Evolutionary conservation across 176 grass and related monocot genomes (phyloP).

Genomic region (Leersia perrieri): DNA sequence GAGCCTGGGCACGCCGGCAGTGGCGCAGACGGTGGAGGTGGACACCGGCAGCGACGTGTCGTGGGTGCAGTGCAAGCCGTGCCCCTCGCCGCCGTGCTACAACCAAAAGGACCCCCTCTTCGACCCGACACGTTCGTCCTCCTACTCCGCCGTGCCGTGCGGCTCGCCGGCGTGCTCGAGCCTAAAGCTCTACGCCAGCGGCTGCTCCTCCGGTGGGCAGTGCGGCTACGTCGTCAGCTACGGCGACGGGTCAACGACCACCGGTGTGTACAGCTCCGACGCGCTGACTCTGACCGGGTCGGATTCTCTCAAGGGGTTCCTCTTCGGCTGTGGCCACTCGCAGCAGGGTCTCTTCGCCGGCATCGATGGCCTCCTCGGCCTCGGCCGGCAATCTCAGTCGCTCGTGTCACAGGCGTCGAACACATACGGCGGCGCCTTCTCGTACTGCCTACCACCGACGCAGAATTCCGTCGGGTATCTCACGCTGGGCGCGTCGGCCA

Average conservation of each 20-base stretch:
- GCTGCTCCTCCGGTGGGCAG: conserved; percentile 43
- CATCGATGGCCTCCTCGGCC: conserved; percentile 67
- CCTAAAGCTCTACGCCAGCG: conserved; percentile 27
- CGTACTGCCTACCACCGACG: conserved; percentile 80
- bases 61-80: conserved; percentile 83
- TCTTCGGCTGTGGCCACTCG: conserved; percentile 68
- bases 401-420: conserved; percentile 54
- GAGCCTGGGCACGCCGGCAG: conserved; percentile 65
- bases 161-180: conserved; percentile 41
- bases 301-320: conserved; percentile 31
- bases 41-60: conserved; percentile 92
- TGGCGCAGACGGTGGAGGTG: conserved; percentile 55
- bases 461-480: conserved; percentile 56
- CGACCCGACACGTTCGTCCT: conserved; percentile 59
- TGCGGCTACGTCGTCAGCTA: conserved; percentile 75
- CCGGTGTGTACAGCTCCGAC: conserved; percentile 70
- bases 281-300: conserved; percentile 46
- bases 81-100: conserved; percentile 52
- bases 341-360: conserved; percentile 55
- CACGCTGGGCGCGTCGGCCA: conserved; percentile 40
- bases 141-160: conserved; percentile 79
- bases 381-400: conserved; percentile 51
- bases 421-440: conserved; percentile 65
- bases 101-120: conserved; percentile 63
- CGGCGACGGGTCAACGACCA: conserved; percentile 71